phyloP scores from a whole-genome alignment of 1,139 yeast genomes.

The Hansenula sp. region DNA sequence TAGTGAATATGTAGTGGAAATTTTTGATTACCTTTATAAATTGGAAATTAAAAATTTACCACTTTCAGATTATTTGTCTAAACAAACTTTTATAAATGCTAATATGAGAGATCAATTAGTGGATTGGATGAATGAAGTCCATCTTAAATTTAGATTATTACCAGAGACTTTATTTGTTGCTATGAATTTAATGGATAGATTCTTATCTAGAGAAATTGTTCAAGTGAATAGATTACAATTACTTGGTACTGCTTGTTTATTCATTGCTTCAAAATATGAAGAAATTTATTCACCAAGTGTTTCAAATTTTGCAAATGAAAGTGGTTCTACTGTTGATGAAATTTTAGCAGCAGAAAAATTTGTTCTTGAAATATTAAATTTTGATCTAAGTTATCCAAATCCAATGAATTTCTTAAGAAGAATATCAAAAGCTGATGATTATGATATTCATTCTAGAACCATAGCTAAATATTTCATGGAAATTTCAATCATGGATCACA shows the following conservation, averaged over 20 bases:
- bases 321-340: slow-evolving; percentile 85
- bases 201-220: slow-evolving; percentile 74
- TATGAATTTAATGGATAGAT: slow-evolving; percentile 86
- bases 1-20: slow-evolving; percentile 85
- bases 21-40: slow-evolving; percentile 73
- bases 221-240: slow-evolving; percentile 83
- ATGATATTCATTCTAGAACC: slow-evolving; percentile 88
- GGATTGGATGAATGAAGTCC: slow-evolving; percentile 95
- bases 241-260: slow-evolving; percentile 84
- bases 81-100: slow-evolving; percentile 76
- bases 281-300: slow-evolving; percentile 92
- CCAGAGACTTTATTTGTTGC: slow-evolving; percentile 92
- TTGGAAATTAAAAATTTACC: slow-evolving; percentile 78
- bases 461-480: slow-evolving; percentile 87
- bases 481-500: slow-evolving; percentile 75
- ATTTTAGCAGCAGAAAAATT: slow-evolving; percentile 84
- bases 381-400: slow-evolving; percentile 83
- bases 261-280: slow-evolving; percentile 93
- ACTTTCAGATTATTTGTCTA: slow-evolving; percentile 64
- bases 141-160: slow-evolving; percentile 74
- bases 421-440: slow-evolving; percentile 92
- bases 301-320: slow-evolving; percentile 81
- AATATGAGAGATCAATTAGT: slow-evolving; percentile 85
- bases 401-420: slow-evolving; percentile 93
- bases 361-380: slow-evolving; percentile 69